Base-by-base conservation (phyloP, 139 green algal genomes). In the Picochlorum sp. region DNA sequence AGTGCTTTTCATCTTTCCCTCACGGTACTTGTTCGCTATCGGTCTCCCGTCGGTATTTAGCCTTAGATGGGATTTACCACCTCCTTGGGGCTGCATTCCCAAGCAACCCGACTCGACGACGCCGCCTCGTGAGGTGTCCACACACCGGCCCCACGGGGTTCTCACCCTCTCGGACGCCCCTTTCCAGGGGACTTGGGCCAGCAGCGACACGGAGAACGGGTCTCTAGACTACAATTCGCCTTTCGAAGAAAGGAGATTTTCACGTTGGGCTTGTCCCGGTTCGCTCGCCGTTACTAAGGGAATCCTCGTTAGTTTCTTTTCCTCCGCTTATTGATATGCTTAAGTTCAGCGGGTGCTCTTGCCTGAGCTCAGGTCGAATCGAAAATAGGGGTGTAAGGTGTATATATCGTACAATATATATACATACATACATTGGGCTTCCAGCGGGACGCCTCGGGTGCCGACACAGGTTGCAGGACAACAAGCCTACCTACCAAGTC, bases 1-100 rank as follows among this genome's bases (percentile, higher is more conserved):
- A 90, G 85, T 90, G 84, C 85, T 95, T 95, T 95, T 92, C 87
- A 92, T 90, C 87, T 95, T 95, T 92, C 84, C 85, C 85, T 95
- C 87, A 79, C 87, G 85, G 85, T 95, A 95, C 87, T 95, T 95
- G 85, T 95, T 92, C 85, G 82, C 84, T 95, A 91, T 92, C 84
- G 88, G 85, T 90, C 83, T 94, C 85, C 84, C 78, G 86, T 80
- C 84, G 81, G 68, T 91, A 90, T 91, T 89, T 91, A 95, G 84
- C 86, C 81, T 91, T 91, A 89, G 86, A 94, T 83, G 86, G 87
- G 83, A 89, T 90, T 90, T 90, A 94, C 87, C 84, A 84, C 81
- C 87, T 77, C 77, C 71, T 95, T 95, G 80, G 85, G 78, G 85
- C 85, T 91, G 87, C 83, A 91, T 91, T 94, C 84, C 82, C 86